phyloP scores from a whole-genome alignment of 257 asterid genomes.

The Solanum piurae region DNA sequence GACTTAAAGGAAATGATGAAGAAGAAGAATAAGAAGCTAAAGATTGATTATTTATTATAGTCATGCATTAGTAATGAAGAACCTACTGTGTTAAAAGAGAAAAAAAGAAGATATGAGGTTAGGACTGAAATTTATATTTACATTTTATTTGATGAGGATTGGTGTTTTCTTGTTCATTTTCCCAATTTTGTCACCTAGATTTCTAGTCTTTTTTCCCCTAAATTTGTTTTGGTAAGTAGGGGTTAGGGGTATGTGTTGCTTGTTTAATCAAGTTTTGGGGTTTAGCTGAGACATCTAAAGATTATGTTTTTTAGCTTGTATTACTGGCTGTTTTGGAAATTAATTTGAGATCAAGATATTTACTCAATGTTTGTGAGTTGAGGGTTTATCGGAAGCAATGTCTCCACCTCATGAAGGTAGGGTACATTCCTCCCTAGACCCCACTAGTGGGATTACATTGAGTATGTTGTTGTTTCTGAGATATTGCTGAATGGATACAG shows the following conservation, averaged over 20 bases:
- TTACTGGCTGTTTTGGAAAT: background rate
- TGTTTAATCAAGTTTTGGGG: background rate
- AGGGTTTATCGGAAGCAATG: background rate
- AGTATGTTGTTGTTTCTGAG: background rate
- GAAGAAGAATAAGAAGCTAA: slow-evolving; percentile 13
- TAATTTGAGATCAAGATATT: background rate
- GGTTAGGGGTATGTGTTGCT: background rate
- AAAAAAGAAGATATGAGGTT: background rate
- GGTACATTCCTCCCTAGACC: background rate
- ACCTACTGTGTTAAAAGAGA: slow-evolving; percentile 6
- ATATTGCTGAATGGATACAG: background rate
- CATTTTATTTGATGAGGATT: background rate
- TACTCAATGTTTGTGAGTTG: background rate
- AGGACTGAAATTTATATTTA: background rate
- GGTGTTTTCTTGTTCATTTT: background rate
- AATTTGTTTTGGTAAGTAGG: background rate
- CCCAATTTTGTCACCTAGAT: background rate
- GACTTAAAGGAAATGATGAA: slow-evolving; percentile 1
- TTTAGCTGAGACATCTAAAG: background rate
- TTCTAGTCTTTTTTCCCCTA: background rate
- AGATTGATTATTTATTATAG: slow-evolving; percentile 9
- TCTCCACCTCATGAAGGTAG: background rate
- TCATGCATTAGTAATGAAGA: slow-evolving; percentile 9
- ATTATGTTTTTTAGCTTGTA: background rate
- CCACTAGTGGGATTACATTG: background rate